Conservation (phyloP, 495 filamentous ascomycete species). For the Tetracladium marchalianum region DNA sequence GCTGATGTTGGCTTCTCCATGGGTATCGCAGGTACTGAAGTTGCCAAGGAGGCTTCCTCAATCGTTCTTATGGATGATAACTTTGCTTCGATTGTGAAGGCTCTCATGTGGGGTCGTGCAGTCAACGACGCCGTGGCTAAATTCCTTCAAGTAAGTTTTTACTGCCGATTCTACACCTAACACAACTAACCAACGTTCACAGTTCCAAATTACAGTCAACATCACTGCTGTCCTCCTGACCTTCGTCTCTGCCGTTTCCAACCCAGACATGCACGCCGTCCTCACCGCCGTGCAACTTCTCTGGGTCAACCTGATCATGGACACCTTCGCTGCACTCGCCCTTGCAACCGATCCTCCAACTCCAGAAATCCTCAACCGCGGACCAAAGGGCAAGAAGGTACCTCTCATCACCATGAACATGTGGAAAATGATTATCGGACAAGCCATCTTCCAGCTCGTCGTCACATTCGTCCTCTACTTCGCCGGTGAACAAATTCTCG, state of each 20-base stretch:
- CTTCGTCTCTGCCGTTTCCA: conserved; percentile 68
- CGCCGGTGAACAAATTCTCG: conserved; percentile 48
- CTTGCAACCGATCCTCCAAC: conserved; percentile 75
- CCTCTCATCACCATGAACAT: conserved; percentile 70
- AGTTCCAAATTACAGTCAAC: conserved; percentile 87
- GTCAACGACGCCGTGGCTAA: conserved; percentile 84
- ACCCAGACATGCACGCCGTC: conserved; percentile 51
- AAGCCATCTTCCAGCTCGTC: conserved; percentile 67
- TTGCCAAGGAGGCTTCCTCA: conserved; percentile 87
- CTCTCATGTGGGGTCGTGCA: conserved; percentile 75
- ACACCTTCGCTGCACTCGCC: conserved; percentile 78
- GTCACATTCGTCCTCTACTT: conserved; percentile 74
- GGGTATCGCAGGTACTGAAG: conserved; percentile 84
- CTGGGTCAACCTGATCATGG: conserved; percentile 90
- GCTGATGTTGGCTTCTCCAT: conserved; percentile 90
- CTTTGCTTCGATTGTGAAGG: conserved; percentile 80
- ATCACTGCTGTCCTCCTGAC: conserved; percentile 74
- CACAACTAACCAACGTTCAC: conserved; percentile 16
- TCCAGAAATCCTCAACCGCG: conserved; percentile 63
- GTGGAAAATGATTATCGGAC: conserved; percentile 91
- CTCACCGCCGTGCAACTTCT: conserved; percentile 76
- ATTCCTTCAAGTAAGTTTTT: conserved; percentile 38
- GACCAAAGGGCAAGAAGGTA: conserved; percentile 60
- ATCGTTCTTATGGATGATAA: conserved; percentile 94
- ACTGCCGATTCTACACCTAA: not conserved